These are phyloP conservation scores for Dissoconium aciculare DNA, from an alignment of 2,329 filamentous ascomycete species.

Conservation along the genomic window DNA sequence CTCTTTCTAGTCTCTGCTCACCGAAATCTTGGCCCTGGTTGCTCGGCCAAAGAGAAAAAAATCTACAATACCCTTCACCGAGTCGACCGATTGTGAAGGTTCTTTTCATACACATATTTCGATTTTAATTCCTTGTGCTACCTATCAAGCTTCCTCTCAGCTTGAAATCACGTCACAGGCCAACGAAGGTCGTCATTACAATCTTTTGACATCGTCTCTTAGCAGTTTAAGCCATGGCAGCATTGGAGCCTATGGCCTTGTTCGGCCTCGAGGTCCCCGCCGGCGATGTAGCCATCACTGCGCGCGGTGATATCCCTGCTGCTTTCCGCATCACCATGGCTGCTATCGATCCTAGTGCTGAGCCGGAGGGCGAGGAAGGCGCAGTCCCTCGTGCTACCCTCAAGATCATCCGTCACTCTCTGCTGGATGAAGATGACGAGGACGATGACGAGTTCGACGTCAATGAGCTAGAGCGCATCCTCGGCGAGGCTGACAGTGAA, in stretches of 20 bases:
- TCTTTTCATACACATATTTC: too few relatives aligned
- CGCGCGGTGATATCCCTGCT: constrained; percentile 62
- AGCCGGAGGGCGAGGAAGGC: constrained; percentile 31
- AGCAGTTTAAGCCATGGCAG: constrained; percentile 14
- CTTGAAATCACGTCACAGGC: too few relatives aligned
- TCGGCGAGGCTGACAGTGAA: constrained; percentile 39
- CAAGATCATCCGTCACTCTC: constrained; percentile 68
- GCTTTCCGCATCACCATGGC: constrained; percentile 98
- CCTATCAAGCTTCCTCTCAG: too few relatives aligned
- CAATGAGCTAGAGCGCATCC: constrained; percentile 39
- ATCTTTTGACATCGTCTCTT: constrained; percentile 1
- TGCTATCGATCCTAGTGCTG: constrained; percentile 78
- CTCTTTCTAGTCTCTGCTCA: too few relatives aligned
- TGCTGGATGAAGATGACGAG: constrained; percentile 47
- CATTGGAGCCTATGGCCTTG: constrained; percentile 48
- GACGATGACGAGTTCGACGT: constrained; percentile 43
- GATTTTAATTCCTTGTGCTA: too few relatives aligned
- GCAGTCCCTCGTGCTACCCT: constrained; percentile 63
- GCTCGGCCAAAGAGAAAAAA: not conserved
- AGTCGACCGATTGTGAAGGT: too few relatives aligned
- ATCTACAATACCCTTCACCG: too few relatives aligned
- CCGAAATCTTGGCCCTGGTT: not conserved
- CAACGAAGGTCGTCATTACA: too few relatives aligned
- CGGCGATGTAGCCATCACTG: constrained; percentile 68
- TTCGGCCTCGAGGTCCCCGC: constrained; percentile 86